Conservation (phyloP, 768 basidiomycete genomes). For the Melanogaster broomeanus region DNA sequence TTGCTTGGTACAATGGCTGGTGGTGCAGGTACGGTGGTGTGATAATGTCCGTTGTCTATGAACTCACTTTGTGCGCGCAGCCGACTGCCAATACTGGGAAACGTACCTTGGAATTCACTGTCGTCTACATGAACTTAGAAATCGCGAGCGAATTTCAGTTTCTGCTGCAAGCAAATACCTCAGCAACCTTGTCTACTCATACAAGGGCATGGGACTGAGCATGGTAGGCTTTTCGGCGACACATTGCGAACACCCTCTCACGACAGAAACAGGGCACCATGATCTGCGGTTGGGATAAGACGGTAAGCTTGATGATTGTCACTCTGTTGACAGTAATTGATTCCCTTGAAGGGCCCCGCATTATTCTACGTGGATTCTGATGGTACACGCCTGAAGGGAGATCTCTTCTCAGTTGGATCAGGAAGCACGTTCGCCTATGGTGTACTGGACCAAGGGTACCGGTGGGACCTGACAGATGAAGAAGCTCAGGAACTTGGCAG, state of each 20-base stretch:
- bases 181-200: conserved; percentile 94
- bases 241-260: conserved; percentile 5
- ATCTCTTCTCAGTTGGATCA: conserved; percentile 98
- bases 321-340: conserved; percentile 9
- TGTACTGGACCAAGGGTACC: conserved; percentile 94
- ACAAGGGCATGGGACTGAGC: conserved; percentile 98
- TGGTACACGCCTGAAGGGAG: conserved; percentile 91
- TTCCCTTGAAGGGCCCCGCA: conserved; percentile 68
- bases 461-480: conserved; percentile 88
- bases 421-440: conserved; percentile 99
- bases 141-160: conserved; percentile 95
- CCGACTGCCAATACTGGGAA: conserved; percentile 97
- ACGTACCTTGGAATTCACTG: conserved; percentile 99
- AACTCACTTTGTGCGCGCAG: conserved; percentile 39
- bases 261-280: conserved; percentile 78
- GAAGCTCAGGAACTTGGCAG: conserved; percentile 95
- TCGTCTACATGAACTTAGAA: conserved; percentile 93
- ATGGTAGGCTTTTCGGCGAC: conserved; percentile 65
- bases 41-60: background rate
- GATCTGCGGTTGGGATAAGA: conserved; percentile 99
- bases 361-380: conserved; percentile 99
- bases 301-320: conserved; percentile 49
- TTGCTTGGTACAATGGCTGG: conserved; percentile 99
- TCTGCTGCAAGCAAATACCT: conserved; percentile 99
- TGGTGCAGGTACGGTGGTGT: conserved; percentile 75